A percentile compares a stretch with the other conserved stretches of the same genome.
Evolutionary conservation across 2,329 filamentous ascomycete species (phyloP).

Genomic region (Biscogniauxia sp.): DNA sequence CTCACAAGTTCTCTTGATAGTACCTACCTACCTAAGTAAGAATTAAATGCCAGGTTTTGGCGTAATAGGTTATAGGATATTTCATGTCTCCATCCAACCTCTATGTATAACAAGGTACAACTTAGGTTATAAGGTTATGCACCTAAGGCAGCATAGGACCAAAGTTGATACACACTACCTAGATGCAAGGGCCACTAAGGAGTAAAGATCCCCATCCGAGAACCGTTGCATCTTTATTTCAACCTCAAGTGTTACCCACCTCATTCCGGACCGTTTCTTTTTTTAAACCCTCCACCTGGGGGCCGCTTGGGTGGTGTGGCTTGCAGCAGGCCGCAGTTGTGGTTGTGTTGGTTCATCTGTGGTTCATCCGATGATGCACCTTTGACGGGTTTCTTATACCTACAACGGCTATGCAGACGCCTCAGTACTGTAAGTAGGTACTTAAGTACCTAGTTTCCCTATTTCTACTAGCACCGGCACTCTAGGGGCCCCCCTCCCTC

Average conservation of each 20-base stretch:
- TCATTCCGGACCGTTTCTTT: neutral
- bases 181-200: neutral
- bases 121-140: too few relatives aligned
- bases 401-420: neutral
- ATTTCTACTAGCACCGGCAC: neutral
- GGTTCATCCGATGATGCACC: neutral
- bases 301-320: neutral
- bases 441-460: neutral
- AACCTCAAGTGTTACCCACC: neutral
- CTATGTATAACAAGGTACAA: too few relatives aligned
- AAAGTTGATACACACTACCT: too few relatives aligned
- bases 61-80: too few relatives aligned
- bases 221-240: neutral
- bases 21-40: too few relatives aligned
- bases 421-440: too few relatives aligned
- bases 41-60: too few relatives aligned
- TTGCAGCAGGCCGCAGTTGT: neutral
- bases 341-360: neutral
- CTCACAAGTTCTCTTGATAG: too few relatives aligned
- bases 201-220: neutral
- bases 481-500: neutral
- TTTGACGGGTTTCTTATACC: neutral
- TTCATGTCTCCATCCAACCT: too few relatives aligned
- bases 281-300: too few relatives aligned
- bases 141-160: too few relatives aligned